phyloP scores from a whole-genome alignment of 257 asterid species.

The Petrea volubilis region DNA sequence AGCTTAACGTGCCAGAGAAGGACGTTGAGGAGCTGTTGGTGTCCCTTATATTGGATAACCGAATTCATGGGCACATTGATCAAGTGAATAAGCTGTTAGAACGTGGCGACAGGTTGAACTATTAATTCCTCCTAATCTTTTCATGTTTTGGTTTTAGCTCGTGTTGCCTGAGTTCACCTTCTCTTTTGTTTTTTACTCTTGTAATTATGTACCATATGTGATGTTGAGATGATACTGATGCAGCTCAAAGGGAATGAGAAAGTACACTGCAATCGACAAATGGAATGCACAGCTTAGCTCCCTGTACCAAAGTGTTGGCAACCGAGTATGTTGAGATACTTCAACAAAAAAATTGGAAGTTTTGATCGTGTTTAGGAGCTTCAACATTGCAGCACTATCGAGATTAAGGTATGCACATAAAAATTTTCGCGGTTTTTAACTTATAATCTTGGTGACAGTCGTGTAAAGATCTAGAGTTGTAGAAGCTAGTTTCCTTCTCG shows the following conservation, averaged over 20 bases:
- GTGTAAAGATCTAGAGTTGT: constrained; percentile 9
- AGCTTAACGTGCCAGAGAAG: constrained; percentile 95
- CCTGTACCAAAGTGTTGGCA: constrained; percentile 73
- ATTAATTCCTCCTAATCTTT: constrained; percentile 6
- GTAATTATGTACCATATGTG: not conserved
- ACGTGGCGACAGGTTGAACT: constrained; percentile 89
- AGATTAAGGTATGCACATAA: not conserved
- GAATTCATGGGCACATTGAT: constrained; percentile 90
- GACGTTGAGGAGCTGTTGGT: constrained; percentile 94
- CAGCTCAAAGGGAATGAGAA: constrained; percentile 95
- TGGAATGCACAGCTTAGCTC: constrained; percentile 94
- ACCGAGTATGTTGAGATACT: constrained; percentile 62
- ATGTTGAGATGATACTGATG: not conserved
- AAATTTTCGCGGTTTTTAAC: constrained; percentile 2
- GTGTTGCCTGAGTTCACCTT: not conserved
- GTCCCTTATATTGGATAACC: constrained; percentile 87
- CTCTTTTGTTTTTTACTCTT: not conserved
- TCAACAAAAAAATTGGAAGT: not conserved
- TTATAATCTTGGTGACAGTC: constrained; percentile 6
- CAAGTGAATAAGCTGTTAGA: constrained; percentile 91
- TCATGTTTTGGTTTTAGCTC: not conserved
- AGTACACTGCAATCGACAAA: constrained; percentile 85
- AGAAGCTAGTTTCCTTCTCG: not conserved
- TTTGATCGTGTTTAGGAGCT: constrained; percentile 9
- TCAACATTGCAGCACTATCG: not conserved